Conservation (phyloP, 2,329 filamentous ascomycete genomes). For the Catunica adiposa region DNA sequence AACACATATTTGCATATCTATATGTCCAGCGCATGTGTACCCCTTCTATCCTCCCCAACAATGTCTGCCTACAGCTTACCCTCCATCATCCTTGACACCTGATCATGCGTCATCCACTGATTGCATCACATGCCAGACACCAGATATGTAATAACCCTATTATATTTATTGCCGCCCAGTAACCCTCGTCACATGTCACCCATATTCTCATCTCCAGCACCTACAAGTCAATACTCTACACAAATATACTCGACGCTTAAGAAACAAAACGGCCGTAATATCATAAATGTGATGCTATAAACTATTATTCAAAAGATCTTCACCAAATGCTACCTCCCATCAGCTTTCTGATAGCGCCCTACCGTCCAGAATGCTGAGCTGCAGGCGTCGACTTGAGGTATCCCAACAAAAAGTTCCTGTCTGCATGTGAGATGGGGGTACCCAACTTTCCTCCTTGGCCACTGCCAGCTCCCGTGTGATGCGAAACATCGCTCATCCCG, state of each 20-base stretch:
- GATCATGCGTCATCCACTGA: neutral
- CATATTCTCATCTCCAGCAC: neutral
- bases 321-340: too few relatives aligned
- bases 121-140: neutral
- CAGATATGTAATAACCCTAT: neutral
- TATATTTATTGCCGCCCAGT: neutral
- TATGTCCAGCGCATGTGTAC: neutral
- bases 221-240: neutral
- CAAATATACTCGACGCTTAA: neutral
- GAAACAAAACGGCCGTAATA: neutral
- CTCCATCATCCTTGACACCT: neutral
- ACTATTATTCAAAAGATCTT: too few relatives aligned
- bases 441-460: constrained; percentile 24
- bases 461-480: constrained; percentile 15
- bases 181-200: neutral
- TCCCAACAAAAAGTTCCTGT: constrained; percentile 60
- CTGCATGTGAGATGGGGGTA: constrained; percentile 46
- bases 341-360: neutral
- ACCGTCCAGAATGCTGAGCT: constrained; percentile 6
- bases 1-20: neutral
- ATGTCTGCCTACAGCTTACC: too few relatives aligned
- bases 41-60: too few relatives aligned
- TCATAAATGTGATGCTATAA: too few relatives aligned
- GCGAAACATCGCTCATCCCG: constrained; percentile 21
- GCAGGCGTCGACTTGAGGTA: constrained; percentile 47